Conservation (phyloP, 768 basidiomycete genomes). For the Coprinopsis strossmayeri region DNA sequence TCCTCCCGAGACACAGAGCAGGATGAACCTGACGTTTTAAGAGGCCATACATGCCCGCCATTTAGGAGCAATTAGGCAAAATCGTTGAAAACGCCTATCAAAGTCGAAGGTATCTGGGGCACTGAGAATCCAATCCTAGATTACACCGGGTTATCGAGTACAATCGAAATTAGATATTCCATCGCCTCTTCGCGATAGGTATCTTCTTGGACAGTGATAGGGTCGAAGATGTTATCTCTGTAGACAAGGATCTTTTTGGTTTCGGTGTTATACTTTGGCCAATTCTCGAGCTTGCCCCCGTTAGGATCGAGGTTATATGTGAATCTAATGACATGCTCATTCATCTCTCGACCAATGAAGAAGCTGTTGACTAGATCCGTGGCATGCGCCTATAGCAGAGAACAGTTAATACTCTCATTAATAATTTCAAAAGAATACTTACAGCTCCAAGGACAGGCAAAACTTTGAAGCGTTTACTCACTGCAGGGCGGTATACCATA, state of each 20-base stretch:
- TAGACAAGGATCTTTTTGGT: conserved; percentile 20
- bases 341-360: conserved; percentile 16
- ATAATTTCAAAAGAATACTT: conserved; percentile 10
- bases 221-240: conserved; percentile 11
- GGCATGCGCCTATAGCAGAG: conserved; percentile 38
- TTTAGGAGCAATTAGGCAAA: no score
- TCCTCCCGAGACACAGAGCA: no score
- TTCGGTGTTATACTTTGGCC: conserved; percentile 25
- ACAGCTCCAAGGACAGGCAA: conserved; percentile 35
- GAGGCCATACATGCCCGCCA: no score
- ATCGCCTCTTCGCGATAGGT: conserved; percentile 25
- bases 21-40: no score
- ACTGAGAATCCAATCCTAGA: no score
- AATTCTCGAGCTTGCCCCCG: conserved; percentile 11
- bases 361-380: conserved; percentile 32
- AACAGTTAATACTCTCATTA: neutral
- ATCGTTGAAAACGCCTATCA: no score
- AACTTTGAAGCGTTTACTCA: conserved; percentile 34
- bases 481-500: conserved; percentile 22
- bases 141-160: conserved; percentile 18
- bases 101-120: no score
- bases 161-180: conserved; percentile 20
- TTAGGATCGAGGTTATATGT: conserved; percentile 40
- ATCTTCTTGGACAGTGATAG: conserved; percentile 19
- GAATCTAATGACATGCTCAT: conserved; percentile 41